A percentile compares a stretch with the other conserved stretches of the same genome.
Conservation (phyloP, 108 stramenopile species). For the Epithemia pelagica region DNA sequence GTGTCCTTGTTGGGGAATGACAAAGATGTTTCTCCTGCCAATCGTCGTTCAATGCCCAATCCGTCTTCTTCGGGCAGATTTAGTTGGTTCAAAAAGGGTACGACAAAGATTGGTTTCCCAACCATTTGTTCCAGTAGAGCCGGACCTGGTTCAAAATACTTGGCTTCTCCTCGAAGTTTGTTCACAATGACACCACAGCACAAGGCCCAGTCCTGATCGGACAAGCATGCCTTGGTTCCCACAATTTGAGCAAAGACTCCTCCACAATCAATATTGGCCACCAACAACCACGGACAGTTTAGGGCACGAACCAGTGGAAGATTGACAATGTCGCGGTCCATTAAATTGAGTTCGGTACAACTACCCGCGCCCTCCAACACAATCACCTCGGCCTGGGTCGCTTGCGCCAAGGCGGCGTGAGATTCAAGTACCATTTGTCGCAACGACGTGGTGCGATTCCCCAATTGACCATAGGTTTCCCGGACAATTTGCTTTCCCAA, state of each 20-base stretch:
- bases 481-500: too few species aligned
- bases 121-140: conserved; percentile 26
- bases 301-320: conserved; percentile 28
- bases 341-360: too few species aligned
- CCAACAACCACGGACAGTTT: conserved; percentile 34
- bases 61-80: conserved; percentile 17
- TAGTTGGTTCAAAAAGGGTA: conserved; percentile 19
- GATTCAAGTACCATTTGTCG: too few species aligned
- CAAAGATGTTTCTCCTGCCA: too few species aligned
- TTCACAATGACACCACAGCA: conserved; percentile 35
- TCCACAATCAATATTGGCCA: conserved; percentile 33
- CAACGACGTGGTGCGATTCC: too few species aligned
- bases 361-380: too few species aligned
- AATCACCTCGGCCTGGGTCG: too few species aligned
- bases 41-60: too few species aligned
- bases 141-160: conserved; percentile 24
- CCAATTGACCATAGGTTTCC: too few species aligned
- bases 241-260: conserved; percentile 42
- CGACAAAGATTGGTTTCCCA: conserved; percentile 31
- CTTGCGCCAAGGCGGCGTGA: too few species aligned
- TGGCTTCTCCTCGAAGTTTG: conserved; percentile 22
- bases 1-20: too few species aligned
- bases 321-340: conserved; percentile 38
- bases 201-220: conserved; percentile 27
- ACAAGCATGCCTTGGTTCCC: conserved; percentile 32